Base-by-base conservation (phyloP, 352 stramenopile genomes). In the Globisporangium lucens region DNA sequence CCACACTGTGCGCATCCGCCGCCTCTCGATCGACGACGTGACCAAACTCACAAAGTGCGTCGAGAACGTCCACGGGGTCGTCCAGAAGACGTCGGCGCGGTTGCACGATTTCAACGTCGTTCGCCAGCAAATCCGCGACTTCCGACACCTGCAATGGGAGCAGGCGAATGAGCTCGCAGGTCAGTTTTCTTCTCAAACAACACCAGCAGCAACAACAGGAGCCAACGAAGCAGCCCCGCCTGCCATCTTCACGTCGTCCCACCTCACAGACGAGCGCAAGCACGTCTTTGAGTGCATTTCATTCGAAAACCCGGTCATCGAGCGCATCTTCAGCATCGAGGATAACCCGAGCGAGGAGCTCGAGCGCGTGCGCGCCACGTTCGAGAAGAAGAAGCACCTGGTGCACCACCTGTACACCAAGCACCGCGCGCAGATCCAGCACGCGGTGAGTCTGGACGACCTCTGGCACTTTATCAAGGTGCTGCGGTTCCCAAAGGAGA, bases 381-480 rank as follows among this genome's bases (percentile, higher is more conserved):
- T 93, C 8, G 76, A 91, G 71, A 76, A 75, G 9, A 77, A 89
- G 41, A 78, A 89, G 67, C 58, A 76, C n/a, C 22, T 78, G 9
- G 70, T 93, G 56, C 81, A 79, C 0, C 73, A 81, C 38, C 38
- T 93, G 27, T 93, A 93, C 74, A 75, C 73, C 22, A 79, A 75
- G 49, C 70, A 82, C 53, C 74, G 75, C 2, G 30, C 69, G 2
- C 73, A 78, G 4, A 70, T 77, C 22, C 72, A 72, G 15, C 72
- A 89, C 61, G 85, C 78, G 5, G 66, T 85, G 60, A 89, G 70
- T 30, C 71, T 91, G 10, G 83, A 91, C 22, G 85, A 89, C 35
- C 57, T 93, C 9, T 93, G 83, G 81, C 85, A 89, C 47, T 60
- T 87, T 33, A 75, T 89, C 68, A 91, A 91, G 57, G 73, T 87